Conservation (phyloP, 306 rosid genomes). For the Heteromeles arbutifolia region DNA sequence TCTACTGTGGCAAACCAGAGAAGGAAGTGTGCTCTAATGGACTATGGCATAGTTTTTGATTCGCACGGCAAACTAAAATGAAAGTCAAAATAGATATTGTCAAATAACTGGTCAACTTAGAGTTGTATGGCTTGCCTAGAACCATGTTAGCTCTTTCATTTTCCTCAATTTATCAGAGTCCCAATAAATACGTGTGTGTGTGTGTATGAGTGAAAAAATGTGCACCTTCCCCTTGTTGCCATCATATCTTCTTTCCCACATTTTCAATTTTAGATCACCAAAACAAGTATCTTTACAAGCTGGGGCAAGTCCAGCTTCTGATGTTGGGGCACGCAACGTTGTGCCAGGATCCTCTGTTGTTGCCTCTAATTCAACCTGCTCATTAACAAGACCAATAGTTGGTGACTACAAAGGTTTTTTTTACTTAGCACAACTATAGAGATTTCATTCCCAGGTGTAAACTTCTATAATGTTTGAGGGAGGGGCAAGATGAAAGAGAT, state of each 20-base stretch:
- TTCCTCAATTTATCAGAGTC: not conserved
- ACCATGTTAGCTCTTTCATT: not conserved
- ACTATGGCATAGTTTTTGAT: not conserved
- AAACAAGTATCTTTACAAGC: constrained; percentile 89
- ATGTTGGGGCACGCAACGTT: constrained; percentile 79
- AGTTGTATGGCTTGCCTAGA: not conserved
- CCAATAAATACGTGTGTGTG: too few species aligned
- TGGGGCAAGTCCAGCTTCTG: constrained; percentile 64
- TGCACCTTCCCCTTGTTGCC: constrained; percentile 85
- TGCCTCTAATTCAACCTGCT: constrained; percentile 77
- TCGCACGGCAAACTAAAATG: not conserved
- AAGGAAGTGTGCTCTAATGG: not conserved
- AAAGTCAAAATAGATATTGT: too few species aligned
- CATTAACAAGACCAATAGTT: constrained; percentile 3
- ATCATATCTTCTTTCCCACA: constrained; percentile 80
- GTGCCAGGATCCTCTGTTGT: constrained; percentile 69
- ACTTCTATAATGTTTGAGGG: not conserved
- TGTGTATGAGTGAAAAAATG: not conserved
- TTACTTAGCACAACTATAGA: not conserved
- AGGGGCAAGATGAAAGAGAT: constrained; percentile 1
- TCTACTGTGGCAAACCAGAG: not conserved
- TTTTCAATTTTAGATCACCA: constrained; percentile 48
- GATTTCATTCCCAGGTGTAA: not conserved
- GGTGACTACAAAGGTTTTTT: not conserved
- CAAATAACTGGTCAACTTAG: not conserved